phyloP scores from a whole-genome alignment of 176 grass and related monocot genomes.

The Chrysopogon serrulatus region DNA sequence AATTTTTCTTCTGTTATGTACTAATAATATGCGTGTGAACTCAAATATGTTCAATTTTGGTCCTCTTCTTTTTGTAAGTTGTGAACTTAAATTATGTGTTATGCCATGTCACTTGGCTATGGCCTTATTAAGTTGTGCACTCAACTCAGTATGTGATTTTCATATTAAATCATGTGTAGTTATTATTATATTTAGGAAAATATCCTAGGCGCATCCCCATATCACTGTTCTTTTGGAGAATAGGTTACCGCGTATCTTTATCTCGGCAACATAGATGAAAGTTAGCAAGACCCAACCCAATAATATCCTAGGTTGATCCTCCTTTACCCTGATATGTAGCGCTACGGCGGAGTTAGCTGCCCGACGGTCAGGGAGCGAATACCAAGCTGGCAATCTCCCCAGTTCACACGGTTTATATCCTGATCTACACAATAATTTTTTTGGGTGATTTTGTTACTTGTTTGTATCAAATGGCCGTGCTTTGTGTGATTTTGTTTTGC shows the following conservation, averaged over 20 bases:
- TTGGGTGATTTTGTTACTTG: not conserved
- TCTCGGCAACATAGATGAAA: not conserved
- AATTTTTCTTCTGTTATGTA: too few relatives aligned
- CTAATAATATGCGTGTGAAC: not conserved
- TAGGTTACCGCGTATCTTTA: too few relatives aligned
- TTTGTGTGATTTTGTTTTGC: not conserved
- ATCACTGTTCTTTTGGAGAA: too few relatives aligned
- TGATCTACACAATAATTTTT: not conserved
- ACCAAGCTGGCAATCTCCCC: not conserved
- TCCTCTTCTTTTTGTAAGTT: not conserved
- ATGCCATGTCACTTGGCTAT: too few relatives aligned
- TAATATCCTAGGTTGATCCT: not conserved
- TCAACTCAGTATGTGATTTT: too few relatives aligned
- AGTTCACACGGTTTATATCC: not conserved
- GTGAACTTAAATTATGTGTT: too few relatives aligned
- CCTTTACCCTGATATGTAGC: not conserved
- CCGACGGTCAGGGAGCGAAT: not conserved
- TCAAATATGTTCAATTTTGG: not conserved
- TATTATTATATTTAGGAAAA: too few relatives aligned
- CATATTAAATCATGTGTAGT: too few relatives aligned
- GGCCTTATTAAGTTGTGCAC: too few relatives aligned
- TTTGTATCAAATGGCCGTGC: not conserved
- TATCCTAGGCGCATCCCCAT: too few relatives aligned
- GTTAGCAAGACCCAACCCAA: not conserved
- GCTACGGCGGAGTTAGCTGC: constrained; percentile 1